Base-by-base conservation (phyloP, 1,139 yeast species). In the Saccharomyces hybrid region DNA sequence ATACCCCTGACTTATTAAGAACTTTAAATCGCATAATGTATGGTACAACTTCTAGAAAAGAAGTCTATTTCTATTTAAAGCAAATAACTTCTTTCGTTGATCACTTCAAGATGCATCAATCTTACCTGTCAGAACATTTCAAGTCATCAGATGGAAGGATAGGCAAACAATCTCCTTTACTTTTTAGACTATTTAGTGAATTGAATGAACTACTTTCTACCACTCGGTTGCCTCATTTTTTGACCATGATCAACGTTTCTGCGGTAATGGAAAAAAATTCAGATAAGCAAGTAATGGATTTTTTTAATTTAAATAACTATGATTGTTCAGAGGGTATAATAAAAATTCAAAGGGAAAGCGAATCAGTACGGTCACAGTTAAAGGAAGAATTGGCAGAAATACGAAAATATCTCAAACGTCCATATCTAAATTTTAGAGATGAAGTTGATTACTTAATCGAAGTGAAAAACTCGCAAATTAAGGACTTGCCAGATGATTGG, bases 391-490 rank as follows among this genome's bases (percentile, higher is more conserved):
- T 90, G 14, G 60, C 62, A 2, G 63, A 63, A 0, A 74, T 87
- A 1, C 71, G 80, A 50, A 65, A 59, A 2, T 52, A 75, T 0
- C 69, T 88, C 38, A 79, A 79, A 26, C 74, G 89, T 41, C 87
- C 91, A 0, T 75, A 79, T 50, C 66, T 86, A 52, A 74, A 78
- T 28, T 89, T 75, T 62, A 81, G 81, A 52, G 77, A 79, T 51
- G 83, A 82, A 54, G 87, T 84, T 44, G 83, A 88, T 0, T 85
- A 84, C 63, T 72, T 90, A 44, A 78, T 93, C 25, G 97, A 90
- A 64, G 83, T 91, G 0, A 72, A 88, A 50, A 83, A 84, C 59
- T 74, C 80, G 0, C 81, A 80, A 50, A 75, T 79, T 4, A 79
- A 78, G 52, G 70, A 72, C 2, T 70, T 90, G 1, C 97, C 98